A percentile compares a stretch with the other conserved stretches of the same genome.
phyloP scores from a whole-genome alignment of 1,284 basidiomycete genomes.

The Ceratobasidium sp. region DNA sequence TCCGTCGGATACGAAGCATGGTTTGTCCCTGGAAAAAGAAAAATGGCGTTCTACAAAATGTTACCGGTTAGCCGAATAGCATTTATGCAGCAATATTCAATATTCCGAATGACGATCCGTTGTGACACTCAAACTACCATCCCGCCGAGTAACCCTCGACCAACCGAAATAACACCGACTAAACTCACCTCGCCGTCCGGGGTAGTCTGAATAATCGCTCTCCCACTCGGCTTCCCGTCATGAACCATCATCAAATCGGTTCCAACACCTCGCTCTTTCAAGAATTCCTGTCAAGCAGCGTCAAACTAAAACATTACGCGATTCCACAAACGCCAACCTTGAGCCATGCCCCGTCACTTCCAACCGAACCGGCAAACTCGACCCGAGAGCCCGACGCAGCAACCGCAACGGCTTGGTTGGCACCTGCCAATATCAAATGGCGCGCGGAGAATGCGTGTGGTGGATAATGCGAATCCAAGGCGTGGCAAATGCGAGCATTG shows the following conservation, averaged over 20 bases:
- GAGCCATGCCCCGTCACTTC: conserved; percentile 30
- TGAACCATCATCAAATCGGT: conserved; percentile 37
- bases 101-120: neutral
- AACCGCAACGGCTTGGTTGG: conserved; percentile 30
- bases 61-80: conserved; percentile 1
- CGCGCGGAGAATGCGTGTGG: conserved; percentile 10
- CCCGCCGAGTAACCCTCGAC: neutral
- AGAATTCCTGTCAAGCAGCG: conserved; percentile 12
- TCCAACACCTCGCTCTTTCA: conserved; percentile 27
- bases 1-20: conserved; percentile 26
- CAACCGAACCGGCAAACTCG: conserved; percentile 34
- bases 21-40: conserved; percentile 34
- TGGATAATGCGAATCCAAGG: no score
- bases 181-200: conserved; percentile 34
- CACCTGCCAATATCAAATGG: conserved; percentile 15
- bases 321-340: conserved; percentile 11
- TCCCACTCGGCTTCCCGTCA: conserved; percentile 25
- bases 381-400: conserved; percentile 21
- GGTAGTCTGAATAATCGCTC: conserved; percentile 33
- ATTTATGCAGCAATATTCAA: neutral
- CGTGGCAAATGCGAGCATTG: neutral
- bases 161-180: neutral
- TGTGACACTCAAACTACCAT: neutral
- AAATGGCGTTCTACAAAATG: conserved; percentile 28
- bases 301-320: neutral